Conservation (phyloP, 208 protist genomes). For the Blechomonas ayalai region DNA sequence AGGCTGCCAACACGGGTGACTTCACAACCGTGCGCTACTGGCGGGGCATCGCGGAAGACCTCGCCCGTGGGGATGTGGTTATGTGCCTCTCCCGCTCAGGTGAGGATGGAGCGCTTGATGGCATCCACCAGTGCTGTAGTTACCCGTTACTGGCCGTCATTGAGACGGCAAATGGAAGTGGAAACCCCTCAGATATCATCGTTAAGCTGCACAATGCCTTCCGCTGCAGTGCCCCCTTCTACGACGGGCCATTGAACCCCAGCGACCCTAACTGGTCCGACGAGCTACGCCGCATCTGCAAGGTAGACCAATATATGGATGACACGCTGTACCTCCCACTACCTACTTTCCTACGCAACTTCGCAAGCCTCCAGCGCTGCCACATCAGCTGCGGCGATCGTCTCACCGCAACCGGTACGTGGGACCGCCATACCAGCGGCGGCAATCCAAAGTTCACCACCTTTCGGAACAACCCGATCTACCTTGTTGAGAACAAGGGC, state of each 20-base stretch:
- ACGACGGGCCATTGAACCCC: conserved; percentile 49
- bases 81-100: conserved; percentile 55
- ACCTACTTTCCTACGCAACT: conserved; percentile 72
- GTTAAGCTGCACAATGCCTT: conserved; percentile 73
- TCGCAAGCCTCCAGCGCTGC: conserved; percentile 68
- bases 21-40: conserved; percentile 57
- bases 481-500: conserved; percentile 76
- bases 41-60: conserved; percentile 46
- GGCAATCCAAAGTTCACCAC: conserved; percentile 75
- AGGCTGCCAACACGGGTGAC: conserved; percentile 63
- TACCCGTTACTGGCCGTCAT: conserved; percentile 70
- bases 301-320: conserved; percentile 28
- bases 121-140: conserved; percentile 75
- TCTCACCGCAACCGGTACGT: conserved; percentile 44
- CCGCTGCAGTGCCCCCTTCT: conserved; percentile 25
- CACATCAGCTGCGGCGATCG: conserved; percentile 86
- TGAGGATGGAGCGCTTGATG: conserved; percentile 20
- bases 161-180: conserved; percentile 35
- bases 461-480: conserved; percentile 88
- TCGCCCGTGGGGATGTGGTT: conserved; percentile 63
- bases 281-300: conserved; percentile 52
- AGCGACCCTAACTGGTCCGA: conserved; percentile 55
- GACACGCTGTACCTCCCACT: conserved; percentile 66
- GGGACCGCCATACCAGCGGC: conserved; percentile 50
- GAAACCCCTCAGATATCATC: conserved; percentile 47